Conservation (phyloP, 768 basidiomycete genomes). For the Leccinellum luteum region DNA sequence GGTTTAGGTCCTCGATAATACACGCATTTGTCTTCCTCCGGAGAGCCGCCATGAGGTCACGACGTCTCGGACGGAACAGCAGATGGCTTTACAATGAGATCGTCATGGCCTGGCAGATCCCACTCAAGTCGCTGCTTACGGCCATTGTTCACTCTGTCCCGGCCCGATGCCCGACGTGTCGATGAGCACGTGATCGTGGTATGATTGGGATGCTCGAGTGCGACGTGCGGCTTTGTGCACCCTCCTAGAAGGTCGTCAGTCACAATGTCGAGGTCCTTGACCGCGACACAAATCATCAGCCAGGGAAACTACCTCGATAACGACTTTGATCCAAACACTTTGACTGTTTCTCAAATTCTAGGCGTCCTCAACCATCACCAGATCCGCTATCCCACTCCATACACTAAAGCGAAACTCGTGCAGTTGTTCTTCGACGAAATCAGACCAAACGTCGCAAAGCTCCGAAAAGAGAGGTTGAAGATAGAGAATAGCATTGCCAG, state of each 20-base stretch:
- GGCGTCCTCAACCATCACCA: conserved; percentile 78
- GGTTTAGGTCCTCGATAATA: not conserved
- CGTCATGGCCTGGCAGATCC: not conserved
- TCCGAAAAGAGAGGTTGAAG: conserved; percentile 63
- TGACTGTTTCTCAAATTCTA: conserved; percentile 80
- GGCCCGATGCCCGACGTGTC: too few species aligned
- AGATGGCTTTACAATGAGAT: not conserved
- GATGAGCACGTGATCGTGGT: conserved; percentile 24
- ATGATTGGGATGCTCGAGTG: not conserved
- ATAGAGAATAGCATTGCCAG: conserved; percentile 71
- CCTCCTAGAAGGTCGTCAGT: conserved; percentile 17
- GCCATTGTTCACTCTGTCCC: too few species aligned
- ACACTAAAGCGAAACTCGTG: conserved; percentile 75
- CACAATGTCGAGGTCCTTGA: conserved; percentile 66
- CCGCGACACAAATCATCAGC: conserved; percentile 72
- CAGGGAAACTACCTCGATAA: conserved; percentile 77
- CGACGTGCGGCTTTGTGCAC: not conserved
- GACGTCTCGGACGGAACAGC: conserved; percentile 16
- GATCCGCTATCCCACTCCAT: conserved; percentile 67
- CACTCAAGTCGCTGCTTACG: not conserved
- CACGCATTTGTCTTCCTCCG: conserved; percentile 8
- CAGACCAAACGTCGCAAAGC: conserved; percentile 51
- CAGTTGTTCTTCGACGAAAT: conserved; percentile 78
- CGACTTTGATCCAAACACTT: conserved; percentile 67
- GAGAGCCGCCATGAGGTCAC: not conserved